Percentiles rank a stretch among this genome's conserved stretches.
Conservation (phyloP, 2,329 filamentous ascomycete species). For the Dothistroma septosporum region DNA sequence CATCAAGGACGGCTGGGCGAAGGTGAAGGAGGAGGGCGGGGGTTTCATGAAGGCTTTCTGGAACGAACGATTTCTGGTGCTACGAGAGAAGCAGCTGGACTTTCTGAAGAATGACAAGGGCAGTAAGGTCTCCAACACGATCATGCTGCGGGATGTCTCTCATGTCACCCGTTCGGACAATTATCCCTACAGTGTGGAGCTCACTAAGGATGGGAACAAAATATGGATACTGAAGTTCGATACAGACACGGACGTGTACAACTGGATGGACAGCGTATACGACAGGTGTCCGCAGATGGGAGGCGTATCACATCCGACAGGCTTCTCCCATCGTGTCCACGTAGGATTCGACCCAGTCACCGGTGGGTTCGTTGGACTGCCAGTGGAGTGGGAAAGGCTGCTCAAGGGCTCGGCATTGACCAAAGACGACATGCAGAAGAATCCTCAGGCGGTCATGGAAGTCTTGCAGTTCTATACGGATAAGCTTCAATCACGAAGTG, state of each 20-base stretch:
- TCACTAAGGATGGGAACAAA: slow-evolving; percentile 81
- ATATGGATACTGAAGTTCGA: slow-evolving; percentile 91
- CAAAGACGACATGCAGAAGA: slow-evolving; percentile 97
- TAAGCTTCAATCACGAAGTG: slow-evolving; percentile 66
- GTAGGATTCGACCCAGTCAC: slow-evolving; percentile 95
- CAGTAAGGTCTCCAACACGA: slow-evolving; percentile 74
- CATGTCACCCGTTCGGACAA: slow-evolving; percentile 88
- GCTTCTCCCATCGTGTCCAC: slow-evolving; percentile 95
- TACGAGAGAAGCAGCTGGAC: slow-evolving; percentile 88
- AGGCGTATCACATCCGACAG: slow-evolving; percentile 95
- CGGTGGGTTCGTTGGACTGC: slow-evolving; percentile 89
- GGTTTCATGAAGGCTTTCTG: slow-evolving; percentile 57
- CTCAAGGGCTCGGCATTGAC: slow-evolving; percentile 95
- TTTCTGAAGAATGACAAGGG: slow-evolving; percentile 89
- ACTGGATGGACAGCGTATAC: slow-evolving; percentile 98
- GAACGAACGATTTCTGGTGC: slow-evolving; percentile 87
- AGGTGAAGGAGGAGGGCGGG: slow-evolving; percentile 84
- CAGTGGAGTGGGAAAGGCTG: slow-evolving; percentile 94
- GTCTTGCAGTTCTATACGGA: slow-evolving; percentile 83
- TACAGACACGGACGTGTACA: slow-evolving; percentile 92
- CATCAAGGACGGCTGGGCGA: slow-evolving; percentile 66
- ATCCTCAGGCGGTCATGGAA: slow-evolving; percentile 70
- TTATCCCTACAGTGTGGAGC: slow-evolving; percentile 88
- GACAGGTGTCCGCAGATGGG: slow-evolving; percentile 96
- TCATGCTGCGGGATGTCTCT: slow-evolving; percentile 80